Evolutionary conservation across 148 eudicot genomes (phyloP), one percentile per base, ranked within the genome.

Genomic region (Heliamphora exappendiculata): DNA sequence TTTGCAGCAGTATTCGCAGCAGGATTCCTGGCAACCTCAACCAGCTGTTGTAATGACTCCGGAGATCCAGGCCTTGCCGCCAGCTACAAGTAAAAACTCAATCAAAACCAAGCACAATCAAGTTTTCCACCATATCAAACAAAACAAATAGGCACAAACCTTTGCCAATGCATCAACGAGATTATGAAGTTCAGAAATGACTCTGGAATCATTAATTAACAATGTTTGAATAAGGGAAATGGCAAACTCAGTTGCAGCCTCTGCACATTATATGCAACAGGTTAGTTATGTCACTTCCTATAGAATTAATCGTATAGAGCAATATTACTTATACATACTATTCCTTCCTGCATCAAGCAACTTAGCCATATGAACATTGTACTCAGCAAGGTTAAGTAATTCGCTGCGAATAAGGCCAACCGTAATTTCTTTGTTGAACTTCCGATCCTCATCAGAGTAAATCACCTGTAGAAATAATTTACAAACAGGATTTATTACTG

Each of bases 21-120:
- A 69, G 97, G 98, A 81, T 92, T 95, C 82, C 88, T 89, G 13
- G 88, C 96, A 77, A 86, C 86, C 81, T 95, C 97, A 80, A 95
- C 91, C 77, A 95, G 85, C 67, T 90, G 92, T 79, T 86, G 98
- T 76, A 92, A 78, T 42, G 97, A 86, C 83, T 95, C 97, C 33
- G 97, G 98, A 67, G 97, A 89, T 49, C 96, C 98, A 76, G 98
- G 96, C 87, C 91, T 91, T 60, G 90, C 82, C 6, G 98, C 96
- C 84, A 90, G 87, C 98, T 95, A 85, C 78, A 72, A 59, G 28
- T 13, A 37, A 11, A 41, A 31, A 76, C 67, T 55, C 36, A 26
- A 45, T 75, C 17, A 84, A 76, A 65, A 75, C 13, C 50, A 50
- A 9, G 5, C 13, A 49, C 16, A 74, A 26, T 39, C 55, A 16